Evolutionary conservation across 768 basidiomycete species (phyloP), one percentile per base, ranked within the genome.

Genomic region (Steccherinum ochraceum): DNA sequence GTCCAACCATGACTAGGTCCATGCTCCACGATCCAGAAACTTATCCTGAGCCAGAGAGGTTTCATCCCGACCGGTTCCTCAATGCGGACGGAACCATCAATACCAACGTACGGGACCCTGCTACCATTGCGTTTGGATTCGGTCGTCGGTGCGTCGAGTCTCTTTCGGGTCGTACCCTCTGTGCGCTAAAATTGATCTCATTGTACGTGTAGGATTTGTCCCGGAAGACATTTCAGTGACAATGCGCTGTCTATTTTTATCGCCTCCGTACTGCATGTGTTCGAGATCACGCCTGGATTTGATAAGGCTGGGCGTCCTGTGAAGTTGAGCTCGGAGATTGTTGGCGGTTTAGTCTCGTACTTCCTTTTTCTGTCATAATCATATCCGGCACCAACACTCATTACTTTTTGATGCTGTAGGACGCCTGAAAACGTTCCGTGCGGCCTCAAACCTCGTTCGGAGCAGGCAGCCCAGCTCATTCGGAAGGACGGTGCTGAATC

Each of bases 251-350:
- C 52, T 39, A 52, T 58, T 26, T 25, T 20, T 12, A 49, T 58
- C 21, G 57, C 57, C 10, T 21, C 51, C 20, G 45, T 43, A 18
- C 43, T 56, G 20, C 45, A 50, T n/a, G 35, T 25, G 24, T 58
- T 58, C 42, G 41, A 53, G 19, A 56, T 58, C 25, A 13, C 16
- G 5, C 35, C 48, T n/a, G n/a, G n/a, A n/a, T n/a, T n/a, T n/a
- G n/a, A n/a, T n/a, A 39, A 39, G 35, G 35, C 11, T 11, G 35
- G 35, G 35, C 11, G n/a, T 11, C 35, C 11, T 11, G 11, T 39
- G 11, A n/a, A 39, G 11, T n/a, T n/a, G n/a, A n/a, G n/a, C n/a
- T 11, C 35, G 35, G n/a, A 11, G 35, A 39, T 11, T 39, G 35
- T 39, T 39, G n/a, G 11, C 11, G 35, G 35, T n/a, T n/a, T 39